A percentile compares a stretch with the other conserved stretches of the same genome.
phyloP scores from a whole-genome alignment of 179 eudicot genomes.

The Camellia oleifera region DNA sequence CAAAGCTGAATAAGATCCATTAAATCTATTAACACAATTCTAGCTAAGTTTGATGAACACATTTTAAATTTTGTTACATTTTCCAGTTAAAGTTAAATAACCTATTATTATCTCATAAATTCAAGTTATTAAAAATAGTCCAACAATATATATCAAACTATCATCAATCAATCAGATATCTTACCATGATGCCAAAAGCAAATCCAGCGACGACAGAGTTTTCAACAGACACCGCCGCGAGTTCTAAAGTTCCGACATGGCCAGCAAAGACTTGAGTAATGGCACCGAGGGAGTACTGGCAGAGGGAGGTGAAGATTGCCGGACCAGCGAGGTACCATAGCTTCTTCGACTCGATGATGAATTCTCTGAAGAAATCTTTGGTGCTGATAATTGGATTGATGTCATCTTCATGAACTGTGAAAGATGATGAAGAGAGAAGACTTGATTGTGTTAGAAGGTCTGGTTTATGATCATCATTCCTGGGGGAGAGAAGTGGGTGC shows the following conservation, averaged over 20 bases:
- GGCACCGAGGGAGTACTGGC: slow-evolving; percentile 27
- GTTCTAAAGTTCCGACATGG: slow-evolving; percentile 21
- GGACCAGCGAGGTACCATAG: slow-evolving; percentile 29
- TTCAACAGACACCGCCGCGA: slow-evolving; percentile 31
- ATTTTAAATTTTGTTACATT: no score
- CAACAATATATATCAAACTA: no score
- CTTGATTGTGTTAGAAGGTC: background rate
- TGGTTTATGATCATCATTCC: background rate
- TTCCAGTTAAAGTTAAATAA: no score
- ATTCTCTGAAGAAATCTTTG: slow-evolving; percentile 2
- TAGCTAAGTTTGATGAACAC: no score
- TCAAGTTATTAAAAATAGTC: no score
- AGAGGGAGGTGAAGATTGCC: slow-evolving; percentile 26
- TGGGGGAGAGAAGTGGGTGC: background rate
- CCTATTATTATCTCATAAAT: no score
- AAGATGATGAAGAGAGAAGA: background rate
- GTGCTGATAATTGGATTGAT: background rate
- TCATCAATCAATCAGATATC: background rate
- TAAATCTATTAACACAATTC: no score
- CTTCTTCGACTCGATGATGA: slow-evolving; percentile 13
- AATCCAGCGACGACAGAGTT: slow-evolving; percentile 27
- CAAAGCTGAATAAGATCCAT: no score
- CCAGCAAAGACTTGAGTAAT: slow-evolving; percentile 28
- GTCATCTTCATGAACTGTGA: background rate
- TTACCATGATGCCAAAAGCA: slow-evolving; percentile 27